These are phyloP conservation scores for Cotoneaster glaucophyllus DNA, from an alignment of 306 rosid species.

Conservation along the genomic window DNA sequence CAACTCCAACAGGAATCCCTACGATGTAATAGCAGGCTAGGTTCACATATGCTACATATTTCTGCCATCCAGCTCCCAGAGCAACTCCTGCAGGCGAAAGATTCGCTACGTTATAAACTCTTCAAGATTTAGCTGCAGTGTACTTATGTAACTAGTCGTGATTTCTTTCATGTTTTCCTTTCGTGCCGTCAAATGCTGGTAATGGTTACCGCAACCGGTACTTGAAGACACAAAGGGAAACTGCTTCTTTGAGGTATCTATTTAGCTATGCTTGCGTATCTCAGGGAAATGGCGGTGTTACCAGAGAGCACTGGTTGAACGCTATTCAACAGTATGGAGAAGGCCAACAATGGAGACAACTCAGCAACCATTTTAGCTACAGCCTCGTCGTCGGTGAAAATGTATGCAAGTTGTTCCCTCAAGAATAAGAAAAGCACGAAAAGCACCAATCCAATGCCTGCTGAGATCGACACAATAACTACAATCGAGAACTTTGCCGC, in stretches of 20 bases:
- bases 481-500: constrained; percentile 41
- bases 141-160: not conserved
- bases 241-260: not conserved
- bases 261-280: not conserved
- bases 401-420: constrained; percentile 33
- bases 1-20: constrained; percentile 46
- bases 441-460: constrained; percentile 29
- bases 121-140: not conserved
- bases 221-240: not conserved
- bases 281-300: not conserved
- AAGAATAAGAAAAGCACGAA: constrained; percentile 35
- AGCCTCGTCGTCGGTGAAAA: constrained; percentile 34
- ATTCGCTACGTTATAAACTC: not conserved
- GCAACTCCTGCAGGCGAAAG: constrained; percentile 34
- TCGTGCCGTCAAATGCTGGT: too few relatives aligned
- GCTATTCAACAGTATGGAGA: constrained; percentile 52
- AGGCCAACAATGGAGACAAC: constrained; percentile 40
- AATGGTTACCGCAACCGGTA: not conserved
- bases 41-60: constrained; percentile 50
- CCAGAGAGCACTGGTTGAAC: constrained; percentile 60
- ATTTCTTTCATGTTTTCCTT: too few relatives aligned
- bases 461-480: constrained; percentile 36
- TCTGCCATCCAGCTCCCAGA: constrained; percentile 63
- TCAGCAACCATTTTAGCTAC: constrained; percentile 41
- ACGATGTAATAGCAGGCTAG: constrained; percentile 44